Evolutionary conservation across 2,329 filamentous ascomycete species (phyloP).

Genomic region (Didymella exigua): DNA sequence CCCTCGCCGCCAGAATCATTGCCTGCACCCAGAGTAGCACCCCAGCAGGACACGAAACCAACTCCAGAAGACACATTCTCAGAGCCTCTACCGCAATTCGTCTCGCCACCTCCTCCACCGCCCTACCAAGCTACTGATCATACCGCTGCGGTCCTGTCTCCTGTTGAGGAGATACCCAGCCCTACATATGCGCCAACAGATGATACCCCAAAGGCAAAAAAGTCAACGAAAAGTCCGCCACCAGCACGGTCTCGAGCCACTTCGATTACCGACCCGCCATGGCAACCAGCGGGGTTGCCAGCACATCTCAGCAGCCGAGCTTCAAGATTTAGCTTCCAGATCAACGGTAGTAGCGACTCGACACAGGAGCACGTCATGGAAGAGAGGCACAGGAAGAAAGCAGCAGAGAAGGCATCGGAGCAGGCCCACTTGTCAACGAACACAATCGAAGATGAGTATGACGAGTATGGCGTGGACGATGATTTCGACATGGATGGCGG

Average conservation of each 20-base stretch:
- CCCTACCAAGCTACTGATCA: conserved; percentile 29
- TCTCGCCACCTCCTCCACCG: conserved; percentile 21
- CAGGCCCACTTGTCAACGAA: conserved; percentile 44
- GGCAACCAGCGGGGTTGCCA: conserved; percentile 46
- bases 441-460: conserved; percentile 46
- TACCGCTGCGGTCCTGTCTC: conserved; percentile 38
- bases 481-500: conserved; percentile 62
- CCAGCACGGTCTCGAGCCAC: conserved; percentile 45
- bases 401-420: conserved; percentile 63
- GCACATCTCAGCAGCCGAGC: conserved; percentile 67
- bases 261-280: conserved; percentile 45
- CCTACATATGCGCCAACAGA: conserved; percentile 34
- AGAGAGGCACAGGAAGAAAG: conserved; percentile 71
- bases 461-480: conserved; percentile 50
- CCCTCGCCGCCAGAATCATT: conserved; percentile 27
- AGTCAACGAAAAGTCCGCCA: conserved; percentile 46
- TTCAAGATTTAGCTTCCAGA: conserved; percentile 82
- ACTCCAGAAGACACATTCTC: conserved; percentile 18
- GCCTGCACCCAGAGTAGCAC: conserved; percentile 6
- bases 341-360: conserved; percentile 71
- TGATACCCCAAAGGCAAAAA: conserved; percentile 37
- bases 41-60: conserved; percentile 19
- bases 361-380: conserved; percentile 71
- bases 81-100: conserved; percentile 14
- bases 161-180: conserved; percentile 42